Evolutionary conservation across 2,329 filamentous ascomycete genomes (phyloP), one percentile per base, ranked within the genome.

Genomic region (Zymoseptoria pseudotritici): DNA sequence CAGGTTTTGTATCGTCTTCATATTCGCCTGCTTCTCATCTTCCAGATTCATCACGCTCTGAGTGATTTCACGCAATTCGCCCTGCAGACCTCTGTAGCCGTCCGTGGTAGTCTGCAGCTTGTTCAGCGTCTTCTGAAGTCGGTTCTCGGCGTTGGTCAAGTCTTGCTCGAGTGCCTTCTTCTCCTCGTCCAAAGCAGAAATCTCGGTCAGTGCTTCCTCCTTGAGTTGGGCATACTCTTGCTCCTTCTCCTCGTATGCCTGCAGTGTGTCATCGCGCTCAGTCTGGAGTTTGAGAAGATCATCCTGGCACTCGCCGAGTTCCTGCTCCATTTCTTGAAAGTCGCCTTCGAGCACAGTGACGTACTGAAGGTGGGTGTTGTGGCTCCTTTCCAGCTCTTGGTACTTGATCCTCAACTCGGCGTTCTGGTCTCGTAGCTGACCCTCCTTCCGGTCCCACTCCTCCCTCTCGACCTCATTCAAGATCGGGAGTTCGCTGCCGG

Each of bases 21-120:
- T 75, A 73, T 92, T 94, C 68, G 83, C 85, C 64, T 90, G 86
- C 57, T 93, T 89, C 67, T 96, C 91, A 72, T 97, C 92, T 72
- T 97, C 94, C 0, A 99, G 82, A 52, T 90, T 83, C 31, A 97
- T 83, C 5, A 97, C 82, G 21, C 88, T 88, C 67, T 96, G 91
- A 69, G 89, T 95, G 75, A 97, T 88, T 67, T 87, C 88, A 64
- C 92, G 89, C 87, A 99, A 94, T 79, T 97, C 94, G 61, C 88
- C 86, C 71, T 97, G 93, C 57, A 99, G 78, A n/a, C 90, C 89
- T 65, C 88, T 86, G 74, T 97, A 93, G 71, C 94, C 95, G 70
- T 97, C 92, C 11, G 86, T 86, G 56, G 88, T 85, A 64, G 90
- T 88, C 62, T 85, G 83, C 13, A 96, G 77, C 52, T 84, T 83